phyloP scores from a whole-genome alignment of 1,284 basidiomycete species.

The Vanrija humicola region DNA sequence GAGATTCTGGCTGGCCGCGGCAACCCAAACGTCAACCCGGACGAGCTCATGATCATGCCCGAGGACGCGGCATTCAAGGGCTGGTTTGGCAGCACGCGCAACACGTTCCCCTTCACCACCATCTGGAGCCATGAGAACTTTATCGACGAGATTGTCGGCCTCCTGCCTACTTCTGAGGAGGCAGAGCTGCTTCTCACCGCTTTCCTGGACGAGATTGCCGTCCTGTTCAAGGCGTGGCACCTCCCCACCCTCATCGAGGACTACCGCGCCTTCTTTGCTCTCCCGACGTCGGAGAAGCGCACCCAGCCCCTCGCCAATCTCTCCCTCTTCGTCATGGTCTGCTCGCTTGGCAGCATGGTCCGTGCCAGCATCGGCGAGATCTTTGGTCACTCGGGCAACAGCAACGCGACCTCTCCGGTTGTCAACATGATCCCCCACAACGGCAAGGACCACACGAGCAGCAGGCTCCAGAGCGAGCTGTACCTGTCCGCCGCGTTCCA shows the following conservation, averaged over 20 bases:
- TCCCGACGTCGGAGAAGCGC: slow-evolving; percentile 34
- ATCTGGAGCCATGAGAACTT: slow-evolving; percentile 51
- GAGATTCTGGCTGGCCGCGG: slow-evolving; percentile 13
- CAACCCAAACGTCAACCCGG: slow-evolving; percentile 5
- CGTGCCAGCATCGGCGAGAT: slow-evolving; percentile 42
- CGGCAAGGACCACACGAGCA: slow-evolving; percentile 38
- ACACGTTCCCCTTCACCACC: slow-evolving; percentile 50
- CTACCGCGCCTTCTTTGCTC: slow-evolving; percentile 40
- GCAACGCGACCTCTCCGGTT: background rate
- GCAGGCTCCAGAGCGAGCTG: slow-evolving; percentile 46
- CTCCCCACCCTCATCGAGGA: slow-evolving; percentile 38
- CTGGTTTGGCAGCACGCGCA: slow-evolving; percentile 44
- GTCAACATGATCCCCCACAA: background rate
- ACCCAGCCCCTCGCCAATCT: slow-evolving; percentile 42
- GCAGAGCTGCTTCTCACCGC: slow-evolving; percentile 39
- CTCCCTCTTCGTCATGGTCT: slow-evolving; percentile 46
- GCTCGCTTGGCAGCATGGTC: slow-evolving; percentile 44
- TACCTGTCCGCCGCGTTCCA: slow-evolving; percentile 49
- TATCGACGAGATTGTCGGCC: slow-evolving; percentile 44
- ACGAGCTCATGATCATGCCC: slow-evolving; percentile 32
- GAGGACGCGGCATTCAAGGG: slow-evolving; percentile 46
- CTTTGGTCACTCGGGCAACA: slow-evolving; percentile 24
- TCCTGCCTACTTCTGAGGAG: slow-evolving; percentile 40
- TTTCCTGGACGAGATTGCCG: slow-evolving; percentile 39
- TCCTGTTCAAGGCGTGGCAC: slow-evolving; percentile 45